Evolutionary conservation across 2,329 filamentous ascomycete species (phyloP), one percentile per base, ranked within the genome.

Genomic region (Nothophaeocryptopus gaeumannii): DNA sequence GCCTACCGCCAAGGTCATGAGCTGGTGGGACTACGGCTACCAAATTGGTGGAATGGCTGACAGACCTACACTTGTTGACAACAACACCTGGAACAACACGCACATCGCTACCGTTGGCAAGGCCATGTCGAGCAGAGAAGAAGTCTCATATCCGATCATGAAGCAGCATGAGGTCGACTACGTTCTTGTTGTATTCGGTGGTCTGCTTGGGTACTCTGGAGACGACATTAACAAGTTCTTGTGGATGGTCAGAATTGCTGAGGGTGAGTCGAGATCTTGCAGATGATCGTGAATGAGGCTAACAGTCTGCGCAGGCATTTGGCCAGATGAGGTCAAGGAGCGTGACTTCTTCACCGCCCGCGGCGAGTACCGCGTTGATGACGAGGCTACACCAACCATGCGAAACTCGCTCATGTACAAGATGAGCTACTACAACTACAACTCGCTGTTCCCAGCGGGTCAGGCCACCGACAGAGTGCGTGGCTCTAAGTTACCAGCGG

Each of bases 331-430:
- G 78, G 86, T 99, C 62, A 95, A 90, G 75, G 93, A 99, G 75
- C 87, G 93, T 58, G 86, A 92, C 65, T 99, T 92, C 77, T 99
- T 99, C 74, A 99, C 93, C 5, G 66, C 85, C 4, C 84, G 91
- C 57, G 93, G 95, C 68, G 93, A 99, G 71, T 99, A 99, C 76
- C 84, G 87, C 57, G 89, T 99, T 29, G 93, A 99, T 62, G 86
- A 85, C n/a, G 82, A 88, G 62, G 93, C 93, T 45, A 96, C 91
- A 5, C 89, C 93, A 16, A 89, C 92, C 38, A 99, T 99, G 93
- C 93, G 89, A 78, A 96, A 99, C 82, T 96, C 91, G 74, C 81
- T 99, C 79, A 96, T 97, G 92, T 99, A 99, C 83, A 99, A 99
- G 81, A 96, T 99, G 91, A 96, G 90, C 15, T 99, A 99, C 81